Evolutionary conservation across 1,284 basidiomycete genomes (phyloP).

Genomic region (Sporisorium scitamineum): DNA sequence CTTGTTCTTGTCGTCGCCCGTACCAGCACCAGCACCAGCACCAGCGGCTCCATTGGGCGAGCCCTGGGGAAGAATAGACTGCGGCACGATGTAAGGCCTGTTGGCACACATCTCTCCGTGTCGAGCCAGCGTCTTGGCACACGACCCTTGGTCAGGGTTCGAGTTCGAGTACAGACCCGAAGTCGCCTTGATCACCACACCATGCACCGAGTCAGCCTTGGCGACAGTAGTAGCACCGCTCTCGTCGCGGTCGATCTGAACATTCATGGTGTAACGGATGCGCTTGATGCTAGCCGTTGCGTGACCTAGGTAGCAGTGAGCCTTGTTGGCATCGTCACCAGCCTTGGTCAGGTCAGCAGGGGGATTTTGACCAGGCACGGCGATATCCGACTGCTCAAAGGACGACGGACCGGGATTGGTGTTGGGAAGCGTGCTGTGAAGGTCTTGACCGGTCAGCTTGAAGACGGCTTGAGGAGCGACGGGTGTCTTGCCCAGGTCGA

Average conservation of each 20-base stretch:
- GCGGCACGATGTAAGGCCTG: slow-evolving; percentile 40
- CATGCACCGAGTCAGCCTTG: background rate
- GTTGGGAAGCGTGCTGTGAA: slow-evolving; percentile 11
- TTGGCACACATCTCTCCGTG: slow-evolving; percentile 37
- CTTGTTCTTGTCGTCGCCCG: background rate
- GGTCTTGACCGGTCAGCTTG: slow-evolving; percentile 32
- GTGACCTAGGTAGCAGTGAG: slow-evolving; percentile 32
- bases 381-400: slow-evolving; percentile 5
- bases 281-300: slow-evolving; percentile 22
- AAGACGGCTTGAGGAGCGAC: slow-evolving; percentile 11
- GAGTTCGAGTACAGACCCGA: slow-evolving; percentile 30
- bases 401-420: no score
- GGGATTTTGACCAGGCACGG: background rate
- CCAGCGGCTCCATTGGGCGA: background rate
- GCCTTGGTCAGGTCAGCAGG: background rate
- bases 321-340: slow-evolving; percentile 8
- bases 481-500: slow-evolving; percentile 8
- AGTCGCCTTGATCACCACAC: slow-evolving; percentile 32
- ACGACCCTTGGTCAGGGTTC: slow-evolving; percentile 31
- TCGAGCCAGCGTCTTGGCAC: slow-evolving; percentile 37
- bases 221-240: slow-evolving; percentile 17
- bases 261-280: slow-evolving; percentile 35
- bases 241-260: slow-evolving; percentile 32
- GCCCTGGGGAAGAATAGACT: slow-evolving; percentile 10
- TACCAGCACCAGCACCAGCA: background rate